Base-by-base conservation (phyloP, 1,284 basidiomycete genomes). In the Ganoderma leucocontextum region DNA sequence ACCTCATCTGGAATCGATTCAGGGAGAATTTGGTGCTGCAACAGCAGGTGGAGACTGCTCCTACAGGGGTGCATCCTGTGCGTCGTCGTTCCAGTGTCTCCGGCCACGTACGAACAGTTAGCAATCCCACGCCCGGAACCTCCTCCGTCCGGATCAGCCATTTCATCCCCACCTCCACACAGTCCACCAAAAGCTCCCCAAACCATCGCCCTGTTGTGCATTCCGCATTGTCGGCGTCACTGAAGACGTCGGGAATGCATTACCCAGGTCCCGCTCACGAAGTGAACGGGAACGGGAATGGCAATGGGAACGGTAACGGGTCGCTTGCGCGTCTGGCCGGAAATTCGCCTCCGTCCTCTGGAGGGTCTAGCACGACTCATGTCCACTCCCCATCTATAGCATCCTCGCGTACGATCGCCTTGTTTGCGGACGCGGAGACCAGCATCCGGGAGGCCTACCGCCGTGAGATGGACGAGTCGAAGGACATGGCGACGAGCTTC, bases 141-240 rank as follows among this genome's bases (percentile, higher is more conserved):
- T 73, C 81, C 13, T 85, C 85, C 47, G 80, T 85, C 42, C 78
- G 85, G 8, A 78, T 88, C 71, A 85, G 83, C 69, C 84, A 85
- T 72, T 94, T 94, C 75, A 79, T 85, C 57, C 89, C 90, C 47
- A 79, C 81, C 8, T 81, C 82, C 8, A 80, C 79, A 65, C 76
- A 82, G 33, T 79, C 78, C 33, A 77, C 78, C 62, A 76, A 82
- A 66, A 73, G 78, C 10, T 77, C 82, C 36, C 80, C 85, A 8
- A 76, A 74, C 39, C 74, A 77, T 7, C 71, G 82, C 35, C 76
- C 77, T 35, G 82, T 83, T 25, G 80, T 82, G 58, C 74, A 84
- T 19, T 93, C 92, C 64, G 86, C 89, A 15, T 84, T 94, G 47
- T 94, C 92, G 33, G 86, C 87, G 17, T 93, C 92, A 35, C 80